Evolutionary conservation across 352 stramenopile species (phyloP).

Genomic region (Saprolegnia diclina): DNA sequence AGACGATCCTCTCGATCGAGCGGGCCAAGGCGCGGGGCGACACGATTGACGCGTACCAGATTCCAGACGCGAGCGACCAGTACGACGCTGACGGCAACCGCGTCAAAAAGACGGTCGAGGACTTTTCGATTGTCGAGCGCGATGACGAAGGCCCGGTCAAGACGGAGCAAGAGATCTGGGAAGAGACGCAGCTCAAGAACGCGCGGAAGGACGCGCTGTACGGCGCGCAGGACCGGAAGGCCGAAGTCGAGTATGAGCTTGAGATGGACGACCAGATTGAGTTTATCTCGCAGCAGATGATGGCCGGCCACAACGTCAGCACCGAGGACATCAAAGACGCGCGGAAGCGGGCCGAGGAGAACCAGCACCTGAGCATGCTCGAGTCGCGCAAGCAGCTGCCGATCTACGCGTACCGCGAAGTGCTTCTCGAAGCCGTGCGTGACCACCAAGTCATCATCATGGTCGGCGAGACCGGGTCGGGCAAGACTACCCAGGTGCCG

Average conservation of each 20-base stretch:
- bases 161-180: slow-evolving; percentile 98
- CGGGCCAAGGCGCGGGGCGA: slow-evolving; percentile 53
- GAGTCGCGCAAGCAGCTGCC: slow-evolving; percentile 93
- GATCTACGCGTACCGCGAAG: slow-evolving; percentile 96
- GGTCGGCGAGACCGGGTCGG: slow-evolving; percentile 90
- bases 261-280: slow-evolving; percentile 99
- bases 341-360: slow-evolving; percentile 59
- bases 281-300: slow-evolving; percentile 94
- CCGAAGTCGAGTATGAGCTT: slow-evolving; percentile 92
- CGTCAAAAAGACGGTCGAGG: slow-evolving; percentile 85
- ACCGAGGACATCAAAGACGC: slow-evolving; percentile 70
- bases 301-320: slow-evolving; percentile 78
- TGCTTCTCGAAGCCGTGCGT: slow-evolving; percentile 90
- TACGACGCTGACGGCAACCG: slow-evolving; percentile 83
- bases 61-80: slow-evolving; percentile 96
- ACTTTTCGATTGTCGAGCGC: slow-evolving; percentile 73
- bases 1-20: slow-evolving; percentile 87
- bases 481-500: slow-evolving; percentile 99
- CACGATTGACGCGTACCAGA: slow-evolving; percentile 86
- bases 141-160: slow-evolving; percentile 88
- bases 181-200: slow-evolving; percentile 94
- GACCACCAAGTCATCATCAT: slow-evolving; percentile 74
- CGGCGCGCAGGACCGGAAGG: slow-evolving; percentile 59
- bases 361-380: slow-evolving; percentile 93
- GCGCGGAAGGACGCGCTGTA: slow-evolving; percentile 42